Evolutionary conservation across 2,329 filamentous ascomycete species (phyloP).

Genomic region (Capronia epimyces): DNA sequence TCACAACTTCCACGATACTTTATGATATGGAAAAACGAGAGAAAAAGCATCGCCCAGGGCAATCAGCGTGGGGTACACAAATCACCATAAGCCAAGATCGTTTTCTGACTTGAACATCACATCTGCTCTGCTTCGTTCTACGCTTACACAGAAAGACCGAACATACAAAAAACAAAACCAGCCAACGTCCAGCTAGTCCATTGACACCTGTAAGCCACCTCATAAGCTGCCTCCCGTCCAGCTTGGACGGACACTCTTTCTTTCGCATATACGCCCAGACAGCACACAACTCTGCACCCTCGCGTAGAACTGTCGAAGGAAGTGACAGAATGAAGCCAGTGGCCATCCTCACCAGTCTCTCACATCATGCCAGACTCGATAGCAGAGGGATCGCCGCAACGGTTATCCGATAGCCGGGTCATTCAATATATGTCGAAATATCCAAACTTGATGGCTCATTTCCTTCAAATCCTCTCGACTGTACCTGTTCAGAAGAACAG

Average conservation of each 20-base stretch:
- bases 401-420: neutral
- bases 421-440: neutral
- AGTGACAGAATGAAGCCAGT: no score
- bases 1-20: no score
- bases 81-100: no score
- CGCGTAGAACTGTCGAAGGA: no score
- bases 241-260: no score
- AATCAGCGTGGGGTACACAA: no score
- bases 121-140: conserved; percentile 19
- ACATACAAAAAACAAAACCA: conserved; percentile 5
- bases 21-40: no score
- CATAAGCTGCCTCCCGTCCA: neutral
- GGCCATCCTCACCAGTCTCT: neutral
- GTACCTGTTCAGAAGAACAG: conserved; percentile 71
- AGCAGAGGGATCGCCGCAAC: neutral
- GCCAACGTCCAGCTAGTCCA: neutral
- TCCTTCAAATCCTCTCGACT: neutral
- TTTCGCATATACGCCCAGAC: no score
- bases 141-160: conserved; percentile 16
- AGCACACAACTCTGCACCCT: no score
- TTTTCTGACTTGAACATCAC: neutral
- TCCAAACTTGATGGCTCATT: conserved; percentile 4
- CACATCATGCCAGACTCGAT: neutral
- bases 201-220: neutral
- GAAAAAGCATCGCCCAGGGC: no score